Evolutionary conservation across 2,329 filamentous ascomycete genomes (phyloP), one percentile per base, ranked within the genome.

Genomic region (Neopestalotiopsis sp.): DNA sequence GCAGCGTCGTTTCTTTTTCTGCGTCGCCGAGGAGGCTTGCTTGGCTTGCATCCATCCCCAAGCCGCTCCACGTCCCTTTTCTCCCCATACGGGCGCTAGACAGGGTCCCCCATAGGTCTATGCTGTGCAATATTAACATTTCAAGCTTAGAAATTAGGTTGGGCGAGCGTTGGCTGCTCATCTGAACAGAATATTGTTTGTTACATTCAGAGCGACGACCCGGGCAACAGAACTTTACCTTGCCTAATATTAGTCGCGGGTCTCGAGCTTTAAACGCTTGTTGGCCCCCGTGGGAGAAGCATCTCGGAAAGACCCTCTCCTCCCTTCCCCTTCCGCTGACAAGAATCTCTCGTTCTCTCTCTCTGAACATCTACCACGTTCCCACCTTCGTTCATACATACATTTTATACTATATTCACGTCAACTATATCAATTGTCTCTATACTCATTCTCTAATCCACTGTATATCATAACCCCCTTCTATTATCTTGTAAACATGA

Each of bases 401-500:
- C 14, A 63, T 45, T 17, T 20, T 9, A 20, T 28, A 52, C 20
- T 52, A 20, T n/a, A n/a, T 9, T 10, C 45, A 52, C n/a, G 5
- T 20, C 45, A 9, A 52, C n/a, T 52, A 17, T 52, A 20, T 20
- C 45, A 20, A 52, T 52, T 10, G n/a, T 17, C 17, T 52, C n/a
- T 9, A 20, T 60, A 5, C 6, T 10, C 28, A 28, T 30, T 32
- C 2, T 5, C 17, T 42, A 42, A 42, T 9, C 24, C 32, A 38
- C 14, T 62, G 12, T n/a, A 13, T 20, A 34, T 28, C 34, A 38
- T 13, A 12, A 12, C 40, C 40, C 34, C 14, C 14, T 24, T n/a
- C n/a, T 24, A 28, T 40, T 40, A 59, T 24, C 30, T 62, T 38
- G 59, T 30, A 49, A 68, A 32, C 14, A 66, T 75, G 59, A 65